phyloP scores from a whole-genome alignment of 108 stramenopile species.

The Fragilaria crotonensis region DNA sequence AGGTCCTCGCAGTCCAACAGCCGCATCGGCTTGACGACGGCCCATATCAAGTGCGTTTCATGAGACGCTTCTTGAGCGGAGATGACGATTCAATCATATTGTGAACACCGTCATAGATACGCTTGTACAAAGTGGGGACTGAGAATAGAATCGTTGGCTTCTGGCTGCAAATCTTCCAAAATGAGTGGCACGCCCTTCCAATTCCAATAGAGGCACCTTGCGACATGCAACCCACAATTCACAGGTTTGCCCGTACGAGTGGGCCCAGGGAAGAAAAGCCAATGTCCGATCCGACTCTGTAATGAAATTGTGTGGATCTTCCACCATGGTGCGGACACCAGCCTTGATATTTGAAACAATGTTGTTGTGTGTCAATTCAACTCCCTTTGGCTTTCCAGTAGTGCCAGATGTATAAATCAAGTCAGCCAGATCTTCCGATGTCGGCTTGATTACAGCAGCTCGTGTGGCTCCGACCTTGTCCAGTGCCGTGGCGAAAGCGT shows the following conservation, averaged over 20 bases:
- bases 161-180: constrained; percentile 64
- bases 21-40: constrained; percentile 34
- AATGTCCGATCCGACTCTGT: constrained; percentile 64
- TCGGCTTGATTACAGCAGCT: constrained; percentile 37
- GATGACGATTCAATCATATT: constrained; percentile 66
- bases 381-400: constrained; percentile 93
- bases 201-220: constrained; percentile 86
- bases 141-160: constrained; percentile 81
- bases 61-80: constrained; percentile 51
- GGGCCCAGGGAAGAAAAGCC: constrained; percentile 94
- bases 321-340: constrained; percentile 56
- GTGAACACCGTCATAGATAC: constrained; percentile 89
- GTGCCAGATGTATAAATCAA: constrained; percentile 96
- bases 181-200: constrained; percentile 62
- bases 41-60: constrained; percentile 66
- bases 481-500: constrained; percentile 66
- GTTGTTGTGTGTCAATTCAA: constrained; percentile 88
- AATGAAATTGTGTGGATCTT: constrained; percentile 63
- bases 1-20: constrained; percentile 28
- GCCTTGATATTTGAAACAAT: constrained; percentile 74
- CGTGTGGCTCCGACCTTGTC: constrained; percentile 24
- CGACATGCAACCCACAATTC: constrained; percentile 83
- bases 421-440: constrained; percentile 82
- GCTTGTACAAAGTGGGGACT: constrained; percentile 93
- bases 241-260: constrained; percentile 90